These are phyloP conservation scores for Blakeslea trispora DNA, from an alignment of 371 early-diverging fungal genomes.

Conservation along the genomic window DNA sequence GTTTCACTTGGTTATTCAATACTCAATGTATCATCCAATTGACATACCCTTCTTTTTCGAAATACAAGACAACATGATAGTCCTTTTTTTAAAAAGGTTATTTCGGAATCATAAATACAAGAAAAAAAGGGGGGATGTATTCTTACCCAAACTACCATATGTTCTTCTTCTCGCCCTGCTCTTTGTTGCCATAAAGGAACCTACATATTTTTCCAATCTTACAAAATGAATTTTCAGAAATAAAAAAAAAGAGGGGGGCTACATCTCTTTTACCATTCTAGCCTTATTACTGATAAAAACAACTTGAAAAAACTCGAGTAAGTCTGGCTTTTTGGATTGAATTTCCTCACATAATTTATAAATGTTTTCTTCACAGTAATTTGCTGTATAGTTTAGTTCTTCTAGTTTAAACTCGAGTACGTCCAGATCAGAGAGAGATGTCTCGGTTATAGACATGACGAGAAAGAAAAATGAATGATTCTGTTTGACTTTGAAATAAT, in stretches of 20 bases:
- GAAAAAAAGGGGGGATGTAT: no score
- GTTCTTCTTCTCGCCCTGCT: conserved; percentile 15
- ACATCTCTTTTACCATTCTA: conserved; percentile 20
- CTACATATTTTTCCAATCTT: conserved; percentile 5
- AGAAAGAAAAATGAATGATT: no score
- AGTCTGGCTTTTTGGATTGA: conserved; percentile 10
- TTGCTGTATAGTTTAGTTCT: conserved; percentile 32
- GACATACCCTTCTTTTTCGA: conserved; percentile 3
- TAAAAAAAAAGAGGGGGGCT: no score
- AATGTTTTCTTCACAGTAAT: conserved; percentile 52
- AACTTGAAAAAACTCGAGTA: conserved; percentile 26
- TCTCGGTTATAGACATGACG: no score
- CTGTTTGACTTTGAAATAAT: no score
- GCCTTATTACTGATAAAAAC: conserved; percentile 43
- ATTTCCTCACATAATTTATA: conserved; percentile 39
- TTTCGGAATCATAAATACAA: no score
- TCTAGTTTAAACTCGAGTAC: conserved; percentile 5
- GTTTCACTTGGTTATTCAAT: not conserved
- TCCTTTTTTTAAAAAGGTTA: conserved; percentile 39
- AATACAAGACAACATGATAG: conserved; percentile 44
- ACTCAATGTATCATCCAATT: not conserved
- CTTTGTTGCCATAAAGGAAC: conserved; percentile 38
- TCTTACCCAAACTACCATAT: conserved; percentile 45
- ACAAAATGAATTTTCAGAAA: not conserved
- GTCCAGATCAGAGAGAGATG: no score